phyloP scores from a whole-genome alignment of 2,329 filamentous ascomycete species.

The Paramyrothecium sp. region DNA sequence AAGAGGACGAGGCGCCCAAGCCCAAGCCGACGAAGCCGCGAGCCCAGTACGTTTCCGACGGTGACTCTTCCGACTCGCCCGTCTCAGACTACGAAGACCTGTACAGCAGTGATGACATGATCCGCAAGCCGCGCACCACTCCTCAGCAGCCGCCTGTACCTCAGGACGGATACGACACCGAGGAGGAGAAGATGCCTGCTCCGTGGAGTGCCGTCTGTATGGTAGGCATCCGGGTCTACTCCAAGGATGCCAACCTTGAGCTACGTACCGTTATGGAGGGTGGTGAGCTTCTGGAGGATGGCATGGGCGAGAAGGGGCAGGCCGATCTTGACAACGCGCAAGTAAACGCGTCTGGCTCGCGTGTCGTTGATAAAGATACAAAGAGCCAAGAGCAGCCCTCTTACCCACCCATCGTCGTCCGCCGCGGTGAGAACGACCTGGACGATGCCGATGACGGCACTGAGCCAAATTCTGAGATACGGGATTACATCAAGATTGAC shows the following conservation, averaged over 20 bases:
- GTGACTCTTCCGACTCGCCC: slow-evolving; percentile 59
- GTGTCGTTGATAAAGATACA: slow-evolving; percentile 19
- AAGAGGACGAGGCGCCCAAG: slow-evolving; percentile 11
- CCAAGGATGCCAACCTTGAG: slow-evolving; percentile 53
- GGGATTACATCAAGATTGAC: slow-evolving; percentile 24
- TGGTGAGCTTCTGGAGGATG: slow-evolving; percentile 49
- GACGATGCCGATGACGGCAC: slow-evolving; percentile 13
- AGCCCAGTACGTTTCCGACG: slow-evolving; percentile 42
- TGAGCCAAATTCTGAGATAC: slow-evolving; percentile 20
- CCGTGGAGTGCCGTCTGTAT: slow-evolving; percentile 65
- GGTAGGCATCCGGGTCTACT: slow-evolving; percentile 60
- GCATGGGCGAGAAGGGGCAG: slow-evolving; percentile 56
- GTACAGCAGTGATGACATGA: slow-evolving; percentile 58
- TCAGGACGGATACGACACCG: slow-evolving; percentile 45
- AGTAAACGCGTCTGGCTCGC: slow-evolving; percentile 50
- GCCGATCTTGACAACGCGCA: slow-evolving; percentile 57
- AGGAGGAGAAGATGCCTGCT: slow-evolving; percentile 55
- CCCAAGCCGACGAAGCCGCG: slow-evolving; percentile 15
- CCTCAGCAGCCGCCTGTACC: slow-evolving; percentile 30
- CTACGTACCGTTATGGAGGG: slow-evolving; percentile 57
- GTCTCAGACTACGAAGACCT: slow-evolving; percentile 59
- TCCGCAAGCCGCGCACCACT: slow-evolving; percentile 45
- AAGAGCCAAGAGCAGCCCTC: slow-evolving; percentile 1
- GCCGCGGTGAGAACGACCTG: slow-evolving; percentile 19
- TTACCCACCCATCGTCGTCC: slow-evolving; percentile 23